Evolutionary conservation across 2,329 filamentous ascomycete species (phyloP), one percentile per base, ranked within the genome.

Genomic region (Scopulariopsis brevicaulis): DNA sequence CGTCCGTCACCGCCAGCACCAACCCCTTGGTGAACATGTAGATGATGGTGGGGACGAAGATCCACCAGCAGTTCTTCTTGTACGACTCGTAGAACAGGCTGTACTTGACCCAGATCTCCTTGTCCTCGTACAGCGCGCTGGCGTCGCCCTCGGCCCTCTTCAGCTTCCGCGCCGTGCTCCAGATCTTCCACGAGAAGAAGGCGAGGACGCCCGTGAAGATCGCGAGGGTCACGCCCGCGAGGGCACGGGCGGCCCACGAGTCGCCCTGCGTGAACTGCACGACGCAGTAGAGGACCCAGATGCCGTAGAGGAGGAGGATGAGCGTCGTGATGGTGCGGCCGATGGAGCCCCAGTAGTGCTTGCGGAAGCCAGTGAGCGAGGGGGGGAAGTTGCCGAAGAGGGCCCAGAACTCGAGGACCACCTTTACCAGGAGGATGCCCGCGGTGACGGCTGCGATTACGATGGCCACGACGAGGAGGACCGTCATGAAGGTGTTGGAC

Each of bases 81-180:
- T 96, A 97, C 65, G 86, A 87, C 67, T 97, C 94, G 76, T 99
- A 99, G 75, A 99, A 97, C 61, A 96, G 79, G 66, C 89, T 94
- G 79, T 99, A 99, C 76, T 94, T 96, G 70, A 90, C 80, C 92
- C 94, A 96, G 48, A 87, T 85, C 59, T 87, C 82, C 77, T 94
- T 95, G 73, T 97, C 81, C 60, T 96, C 89, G 71, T 91, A 97
- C 10, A 99, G 79, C 14, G 77, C 82, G 18, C 79, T 77, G 0
- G 81, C 72, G 67, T 92, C 87, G 59, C 93, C 93, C 63, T 96
- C 86, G 34, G 77, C 66, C 66, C 84, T 80, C 77, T 89, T 93
- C 63, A 90, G 86, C 65, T 83, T 81, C 62, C 79, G 81, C 7
- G 90, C 94, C 15, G 87, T 84, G 63, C 75, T 77, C 78, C 85